Percentiles rank a stretch among this genome's conserved stretches.
phyloP scores from a whole-genome alignment of 306 rosid species.

The Fagus crenata region DNA sequence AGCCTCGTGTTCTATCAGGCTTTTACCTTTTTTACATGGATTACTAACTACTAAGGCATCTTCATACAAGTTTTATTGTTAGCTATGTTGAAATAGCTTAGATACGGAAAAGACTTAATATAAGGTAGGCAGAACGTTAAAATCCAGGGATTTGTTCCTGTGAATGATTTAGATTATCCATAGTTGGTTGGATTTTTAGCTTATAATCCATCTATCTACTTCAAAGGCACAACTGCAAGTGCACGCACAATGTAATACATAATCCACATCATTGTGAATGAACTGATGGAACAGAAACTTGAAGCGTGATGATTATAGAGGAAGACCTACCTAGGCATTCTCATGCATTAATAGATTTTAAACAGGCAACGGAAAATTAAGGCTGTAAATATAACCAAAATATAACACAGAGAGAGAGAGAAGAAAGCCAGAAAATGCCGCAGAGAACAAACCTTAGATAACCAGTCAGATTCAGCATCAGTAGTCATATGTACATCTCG shows the following conservation, averaged over 20 bases:
- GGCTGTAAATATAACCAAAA: neutral
- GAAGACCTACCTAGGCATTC: conserved; percentile 1
- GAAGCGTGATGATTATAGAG: conserved; percentile 2
- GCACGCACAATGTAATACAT: neutral
- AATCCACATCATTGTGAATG: conserved; percentile 9
- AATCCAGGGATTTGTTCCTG: no score
- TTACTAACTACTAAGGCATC: neutral
- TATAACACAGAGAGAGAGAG: neutral
- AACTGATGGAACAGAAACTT: neutral
- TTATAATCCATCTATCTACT: conserved; percentile 2
- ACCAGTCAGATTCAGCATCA: conserved; percentile 35
- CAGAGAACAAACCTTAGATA: conserved; percentile 50
- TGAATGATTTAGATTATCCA: neutral
- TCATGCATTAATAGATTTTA: neutral
- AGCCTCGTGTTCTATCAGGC: no score
- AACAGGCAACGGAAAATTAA: neutral
- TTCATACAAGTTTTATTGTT: neutral
- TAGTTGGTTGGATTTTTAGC: neutral
- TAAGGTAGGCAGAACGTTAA: no score
- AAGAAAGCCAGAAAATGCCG: conserved; percentile 15
- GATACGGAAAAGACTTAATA: no score
- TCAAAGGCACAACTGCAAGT: neutral
- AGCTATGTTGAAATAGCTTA: no score
- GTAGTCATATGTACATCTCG: conserved; percentile 57
- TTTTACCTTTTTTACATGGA: neutral